A percentile compares a stretch with the other conserved stretches of the same genome.
Conservation (phyloP, 805 yeast species). For the Lipomyces lipofer region DNA sequence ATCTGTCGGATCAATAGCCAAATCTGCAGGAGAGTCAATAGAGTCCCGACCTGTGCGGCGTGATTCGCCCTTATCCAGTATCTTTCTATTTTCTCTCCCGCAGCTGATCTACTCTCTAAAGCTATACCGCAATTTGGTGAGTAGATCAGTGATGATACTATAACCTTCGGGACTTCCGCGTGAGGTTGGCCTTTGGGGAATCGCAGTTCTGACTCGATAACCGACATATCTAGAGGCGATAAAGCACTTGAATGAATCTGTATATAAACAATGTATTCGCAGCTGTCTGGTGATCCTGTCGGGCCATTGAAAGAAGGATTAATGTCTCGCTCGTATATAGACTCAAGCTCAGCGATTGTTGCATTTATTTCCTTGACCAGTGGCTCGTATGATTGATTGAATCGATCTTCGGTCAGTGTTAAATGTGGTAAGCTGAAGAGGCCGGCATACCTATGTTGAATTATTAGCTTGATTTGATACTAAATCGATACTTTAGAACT, state of each 20-base stretch:
- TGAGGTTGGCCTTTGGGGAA: conserved; percentile 82
- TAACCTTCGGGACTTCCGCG: conserved; percentile 55
- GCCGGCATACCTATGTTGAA: conserved; percentile 33
- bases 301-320: conserved; percentile 35
- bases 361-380: conserved; percentile 54
- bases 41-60: conserved; percentile 41
- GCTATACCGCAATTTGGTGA: conserved; percentile 87
- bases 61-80: conserved; percentile 42
- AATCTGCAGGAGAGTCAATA: conserved; percentile 54
- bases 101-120: conserved; percentile 43
- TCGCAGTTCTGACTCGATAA: conserved; percentile 69
- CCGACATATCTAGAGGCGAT: conserved; percentile 52
- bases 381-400: conserved; percentile 59
- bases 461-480: neutral
- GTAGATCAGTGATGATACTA: conserved; percentile 61
- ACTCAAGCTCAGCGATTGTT: conserved; percentile 47
- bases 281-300: conserved; percentile 43
- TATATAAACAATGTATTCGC: conserved; percentile 71
- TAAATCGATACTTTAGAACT: conserved; percentile 3
- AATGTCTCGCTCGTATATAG: conserved; percentile 37
- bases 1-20: conserved; percentile 65
- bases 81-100: conserved; percentile 62
- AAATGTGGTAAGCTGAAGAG: conserved; percentile 42
- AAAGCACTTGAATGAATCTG: conserved; percentile 66
- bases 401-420: conserved; percentile 61